These are phyloP conservation scores for Salvia hispanica DNA, from an alignment of 257 asterid genomes.

Conservation along the genomic window DNA sequence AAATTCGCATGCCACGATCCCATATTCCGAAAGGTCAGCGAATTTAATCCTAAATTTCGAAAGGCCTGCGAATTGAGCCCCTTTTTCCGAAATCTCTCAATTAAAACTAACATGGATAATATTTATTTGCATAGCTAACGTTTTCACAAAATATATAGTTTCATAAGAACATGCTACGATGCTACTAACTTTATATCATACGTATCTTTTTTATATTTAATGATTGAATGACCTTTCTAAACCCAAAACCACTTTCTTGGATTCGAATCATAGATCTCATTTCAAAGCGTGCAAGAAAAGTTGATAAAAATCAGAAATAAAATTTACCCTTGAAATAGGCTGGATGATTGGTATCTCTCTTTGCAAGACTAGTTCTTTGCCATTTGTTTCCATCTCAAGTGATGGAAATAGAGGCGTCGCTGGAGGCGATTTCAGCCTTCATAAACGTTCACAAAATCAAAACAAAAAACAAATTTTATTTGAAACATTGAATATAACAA, in stretches of 20 bases:
- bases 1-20: too few species aligned
- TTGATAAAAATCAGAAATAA: not conserved
- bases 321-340: conserved; percentile 64
- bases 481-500: not conserved
- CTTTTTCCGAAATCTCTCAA: too few species aligned
- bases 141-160: too few species aligned
- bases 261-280: conserved; percentile 4
- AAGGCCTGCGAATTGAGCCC: too few species aligned
- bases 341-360: conserved; percentile 66
- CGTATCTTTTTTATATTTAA: too few species aligned
- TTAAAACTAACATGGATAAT: too few species aligned
- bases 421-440: conserved; percentile 86
- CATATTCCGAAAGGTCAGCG: too few species aligned
- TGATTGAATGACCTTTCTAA: not conserved
- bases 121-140: too few species aligned
- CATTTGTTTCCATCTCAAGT: conserved; percentile 73
- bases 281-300: not conserved
- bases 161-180: too few species aligned
- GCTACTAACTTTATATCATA: too few species aligned
- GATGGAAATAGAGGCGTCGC: conserved; percentile 88
- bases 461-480: not conserved
- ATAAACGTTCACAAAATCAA: not conserved
- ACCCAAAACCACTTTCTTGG: not conserved
- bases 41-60: too few species aligned
- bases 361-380: conserved; percentile 50